A percentile compares a stretch with the other conserved stretches of the same genome.
Conservation (phyloP, 306 rosid genomes). For the Quillaja saponaria region DNA sequence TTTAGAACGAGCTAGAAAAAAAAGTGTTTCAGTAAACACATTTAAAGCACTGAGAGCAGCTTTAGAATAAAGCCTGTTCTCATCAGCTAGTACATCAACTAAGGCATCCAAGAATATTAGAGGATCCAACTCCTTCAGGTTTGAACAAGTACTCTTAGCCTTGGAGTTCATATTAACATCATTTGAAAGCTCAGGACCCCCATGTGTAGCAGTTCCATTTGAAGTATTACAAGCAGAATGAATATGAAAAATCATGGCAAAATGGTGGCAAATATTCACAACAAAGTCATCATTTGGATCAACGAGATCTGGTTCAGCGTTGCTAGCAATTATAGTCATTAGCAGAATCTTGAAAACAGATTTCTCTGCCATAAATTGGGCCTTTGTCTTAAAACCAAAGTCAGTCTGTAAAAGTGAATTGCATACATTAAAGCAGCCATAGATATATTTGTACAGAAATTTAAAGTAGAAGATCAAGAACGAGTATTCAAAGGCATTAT, state of each 20-base stretch:
- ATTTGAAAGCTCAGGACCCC: constrained; percentile 61
- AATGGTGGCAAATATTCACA: constrained; percentile 87
- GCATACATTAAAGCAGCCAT: constrained; percentile 32
- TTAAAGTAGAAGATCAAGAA: constrained; percentile 13
- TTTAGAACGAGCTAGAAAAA: constrained; percentile 89
- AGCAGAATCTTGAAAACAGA: constrained; percentile 92
- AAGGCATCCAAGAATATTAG: constrained; percentile 92
- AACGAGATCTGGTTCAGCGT: constrained; percentile 79
- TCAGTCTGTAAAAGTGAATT: constrained; percentile 70
- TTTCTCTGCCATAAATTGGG: constrained; percentile 98
- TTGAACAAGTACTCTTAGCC: constrained; percentile 63
- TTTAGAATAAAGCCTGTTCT: constrained; percentile 87
- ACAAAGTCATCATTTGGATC: constrained; percentile 88
- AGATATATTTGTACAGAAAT: constrained; percentile 9
- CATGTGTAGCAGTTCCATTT: constrained; percentile 46
- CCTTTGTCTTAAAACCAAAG: constrained; percentile 97
- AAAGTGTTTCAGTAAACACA: constrained; percentile 90
- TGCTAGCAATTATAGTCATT: constrained; percentile 86
- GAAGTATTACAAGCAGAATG: constrained; percentile 61
- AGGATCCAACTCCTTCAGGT: constrained; percentile 94
- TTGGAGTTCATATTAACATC: constrained; percentile 59
- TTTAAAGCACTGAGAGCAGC: constrained; percentile 91
- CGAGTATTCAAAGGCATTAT: constrained; percentile 10
- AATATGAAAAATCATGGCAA: constrained; percentile 85
- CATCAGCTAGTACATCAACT: constrained; percentile 95